A percentile compares a stretch with the other conserved stretches of the same genome.
phyloP scores from a whole-genome alignment of 2,329 filamentous ascomycete genomes.

The Neofusicoccum umdonicola region DNA sequence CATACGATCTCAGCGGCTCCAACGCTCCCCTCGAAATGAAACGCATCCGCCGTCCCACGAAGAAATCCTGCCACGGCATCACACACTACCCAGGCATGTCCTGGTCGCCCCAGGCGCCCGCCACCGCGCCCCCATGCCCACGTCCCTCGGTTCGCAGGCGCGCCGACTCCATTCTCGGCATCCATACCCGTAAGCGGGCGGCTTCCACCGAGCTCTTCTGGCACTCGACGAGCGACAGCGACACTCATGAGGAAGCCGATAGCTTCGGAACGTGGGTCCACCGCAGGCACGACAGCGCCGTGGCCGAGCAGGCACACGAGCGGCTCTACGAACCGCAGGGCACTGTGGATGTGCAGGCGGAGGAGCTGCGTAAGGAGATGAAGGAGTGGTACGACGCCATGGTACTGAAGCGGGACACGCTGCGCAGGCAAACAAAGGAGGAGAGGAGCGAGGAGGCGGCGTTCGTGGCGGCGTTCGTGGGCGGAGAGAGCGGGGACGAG shows the following conservation, averaged over 20 bases:
- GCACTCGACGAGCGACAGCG: neutral
- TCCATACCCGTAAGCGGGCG: neutral
- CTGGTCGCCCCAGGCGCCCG: neutral
- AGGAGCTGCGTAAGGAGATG: neutral
- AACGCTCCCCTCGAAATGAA: neutral
- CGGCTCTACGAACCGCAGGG: neutral
- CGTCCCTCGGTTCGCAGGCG: neutral
- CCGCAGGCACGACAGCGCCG: neutral
- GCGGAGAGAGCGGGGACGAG: neutral
- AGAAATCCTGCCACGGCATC: neutral
- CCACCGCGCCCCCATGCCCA: neutral
- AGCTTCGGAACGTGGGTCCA: neutral
- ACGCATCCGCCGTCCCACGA: neutral
- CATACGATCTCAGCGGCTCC: neutral
- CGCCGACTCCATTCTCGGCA: neutral
- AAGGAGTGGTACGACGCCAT: conserved; percentile 16
- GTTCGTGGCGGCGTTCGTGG: neutral
- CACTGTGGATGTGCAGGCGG: neutral
- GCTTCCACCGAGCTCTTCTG: neutral
- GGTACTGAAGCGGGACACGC: neutral
- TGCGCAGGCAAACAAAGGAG: neutral
- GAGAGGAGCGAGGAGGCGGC: conserved; percentile 6
- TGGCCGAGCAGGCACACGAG: neutral
- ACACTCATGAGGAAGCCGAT: neutral
- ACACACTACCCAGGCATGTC: neutral